Percentiles rank a stretch among this genome's conserved stretches.
Conservation (phyloP, 345 rosid species). For the Camelina hispida region DNA sequence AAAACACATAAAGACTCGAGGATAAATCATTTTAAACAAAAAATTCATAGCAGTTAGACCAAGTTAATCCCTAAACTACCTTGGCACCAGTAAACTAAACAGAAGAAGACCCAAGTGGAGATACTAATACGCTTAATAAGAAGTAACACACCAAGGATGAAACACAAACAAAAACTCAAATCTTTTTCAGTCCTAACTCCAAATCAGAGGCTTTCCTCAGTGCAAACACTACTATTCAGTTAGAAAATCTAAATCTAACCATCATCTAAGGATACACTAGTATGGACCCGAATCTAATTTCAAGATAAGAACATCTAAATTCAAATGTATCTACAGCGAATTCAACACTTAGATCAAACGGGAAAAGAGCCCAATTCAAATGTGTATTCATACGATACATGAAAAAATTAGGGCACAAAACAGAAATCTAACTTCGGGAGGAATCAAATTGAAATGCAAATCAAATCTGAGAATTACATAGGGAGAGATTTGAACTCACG, state of each 20-base stretch:
- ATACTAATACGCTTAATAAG: neutral
- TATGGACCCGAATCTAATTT: neutral
- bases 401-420: slow-evolving; percentile 36
- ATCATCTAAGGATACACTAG: no score
- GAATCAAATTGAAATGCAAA: slow-evolving; percentile 19
- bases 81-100: neutral
- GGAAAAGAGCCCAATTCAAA: neutral
- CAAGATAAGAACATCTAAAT: neutral
- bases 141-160: neutral
- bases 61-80: slow-evolving; percentile 9
- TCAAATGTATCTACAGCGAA: neutral
- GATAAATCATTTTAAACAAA: neutral
- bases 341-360: neutral
- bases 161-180: neutral
- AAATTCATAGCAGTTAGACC: neutral
- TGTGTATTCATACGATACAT: neutral
- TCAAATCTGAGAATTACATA: neutral
- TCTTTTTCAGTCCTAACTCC: slow-evolving; percentile 3
- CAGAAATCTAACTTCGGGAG: neutral
- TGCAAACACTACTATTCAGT: neutral
- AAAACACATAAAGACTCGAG: neutral
- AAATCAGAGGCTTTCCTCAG: neutral
- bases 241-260: neutral
- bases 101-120: neutral
- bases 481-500: slow-evolving; percentile 45